Percentiles rank a stretch among this genome's conserved stretches.
Conservation (phyloP, 345 rosid genomes). For the Syzygium aromaticum region DNA sequence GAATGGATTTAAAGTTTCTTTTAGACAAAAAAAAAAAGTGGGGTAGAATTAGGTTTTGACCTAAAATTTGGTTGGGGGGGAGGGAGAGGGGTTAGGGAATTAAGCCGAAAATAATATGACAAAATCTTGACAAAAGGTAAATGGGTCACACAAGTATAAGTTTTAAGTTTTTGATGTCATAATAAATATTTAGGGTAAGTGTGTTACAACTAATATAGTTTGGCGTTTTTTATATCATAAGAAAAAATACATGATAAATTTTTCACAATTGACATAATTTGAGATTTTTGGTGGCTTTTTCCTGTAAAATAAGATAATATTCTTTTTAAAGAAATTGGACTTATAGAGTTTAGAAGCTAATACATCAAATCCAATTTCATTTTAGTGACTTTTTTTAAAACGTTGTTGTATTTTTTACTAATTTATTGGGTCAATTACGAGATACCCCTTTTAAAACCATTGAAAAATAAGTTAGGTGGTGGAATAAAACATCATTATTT, state of each 20-base stretch:
- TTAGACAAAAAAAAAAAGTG: neutral
- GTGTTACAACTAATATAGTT: rapidly evolving
- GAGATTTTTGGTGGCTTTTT: neutral
- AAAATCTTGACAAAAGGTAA: neutral
- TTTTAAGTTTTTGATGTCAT: neutral
- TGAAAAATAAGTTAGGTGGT: neutral
- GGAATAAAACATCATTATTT: neutral
- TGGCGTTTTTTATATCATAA: neutral
- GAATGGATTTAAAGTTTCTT: neutral
- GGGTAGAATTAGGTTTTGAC: neutral
- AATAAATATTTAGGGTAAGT: neutral
- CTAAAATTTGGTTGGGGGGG: neutral
- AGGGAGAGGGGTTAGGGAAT: neutral
- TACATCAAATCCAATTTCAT: neutral
- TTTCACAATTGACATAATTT: neutral
- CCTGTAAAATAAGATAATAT: neutral
- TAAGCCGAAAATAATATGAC: neutral
- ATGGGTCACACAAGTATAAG: neutral
- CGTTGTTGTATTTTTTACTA: neutral
- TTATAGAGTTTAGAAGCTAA: neutral
- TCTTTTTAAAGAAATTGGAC: neutral
- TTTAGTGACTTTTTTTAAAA: neutral
- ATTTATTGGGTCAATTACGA: neutral
- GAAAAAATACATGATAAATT: neutral
- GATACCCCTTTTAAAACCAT: neutral